Percentiles rank a stretch among this genome's conserved stretches.
Conservation (phyloP, 2,329 filamentous ascomycete species). For the Aspergillus sp. region DNA sequence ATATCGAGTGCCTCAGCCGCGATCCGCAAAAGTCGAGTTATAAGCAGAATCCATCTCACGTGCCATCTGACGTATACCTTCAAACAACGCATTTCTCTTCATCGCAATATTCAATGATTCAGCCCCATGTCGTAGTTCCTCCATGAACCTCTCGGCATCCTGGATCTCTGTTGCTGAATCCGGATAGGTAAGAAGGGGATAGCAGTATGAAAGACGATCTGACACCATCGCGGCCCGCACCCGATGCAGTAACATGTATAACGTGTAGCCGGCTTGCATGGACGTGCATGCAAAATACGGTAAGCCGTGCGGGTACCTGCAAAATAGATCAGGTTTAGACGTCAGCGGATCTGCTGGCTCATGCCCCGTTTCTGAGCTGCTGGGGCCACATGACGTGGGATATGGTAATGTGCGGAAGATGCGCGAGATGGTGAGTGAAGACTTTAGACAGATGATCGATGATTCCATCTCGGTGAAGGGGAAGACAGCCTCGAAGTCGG, state of each 20-base stretch:
- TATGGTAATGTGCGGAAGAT: conserved; percentile 17
- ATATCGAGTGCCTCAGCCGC: neutral
- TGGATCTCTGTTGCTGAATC: conserved; percentile 20
- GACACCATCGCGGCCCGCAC: conserved; percentile 18
- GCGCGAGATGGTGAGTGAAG: conserved; percentile 19
- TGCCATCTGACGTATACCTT: conserved; percentile 22
- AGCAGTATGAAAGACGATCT: conserved; percentile 18
- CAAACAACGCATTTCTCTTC: conserved; percentile 22
- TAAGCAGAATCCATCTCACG: conserved; percentile 24
- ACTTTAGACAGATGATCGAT: conserved; percentile 24
- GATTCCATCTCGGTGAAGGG: conserved; percentile 27
- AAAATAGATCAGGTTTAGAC: neutral
- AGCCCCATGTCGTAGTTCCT: conserved; percentile 23
- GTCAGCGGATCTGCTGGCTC: neutral
- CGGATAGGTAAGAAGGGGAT: conserved; percentile 20
- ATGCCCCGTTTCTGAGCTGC: neutral
- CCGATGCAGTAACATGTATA: conserved; percentile 24
- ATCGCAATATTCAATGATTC: conserved; percentile 15
- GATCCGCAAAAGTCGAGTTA: conserved; percentile 14
- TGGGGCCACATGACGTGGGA: conserved; percentile 6
- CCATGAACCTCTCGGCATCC: conserved; percentile 23
- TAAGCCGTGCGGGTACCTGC: conserved; percentile 14
- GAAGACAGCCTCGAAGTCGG: conserved; percentile 12
- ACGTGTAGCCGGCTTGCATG: conserved; percentile 25
- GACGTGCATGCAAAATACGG: conserved; percentile 23